Evolutionary conservation across 371 early-diverging fungal species (phyloP).

Genomic region (Lichtheimia ramosa): DNA sequence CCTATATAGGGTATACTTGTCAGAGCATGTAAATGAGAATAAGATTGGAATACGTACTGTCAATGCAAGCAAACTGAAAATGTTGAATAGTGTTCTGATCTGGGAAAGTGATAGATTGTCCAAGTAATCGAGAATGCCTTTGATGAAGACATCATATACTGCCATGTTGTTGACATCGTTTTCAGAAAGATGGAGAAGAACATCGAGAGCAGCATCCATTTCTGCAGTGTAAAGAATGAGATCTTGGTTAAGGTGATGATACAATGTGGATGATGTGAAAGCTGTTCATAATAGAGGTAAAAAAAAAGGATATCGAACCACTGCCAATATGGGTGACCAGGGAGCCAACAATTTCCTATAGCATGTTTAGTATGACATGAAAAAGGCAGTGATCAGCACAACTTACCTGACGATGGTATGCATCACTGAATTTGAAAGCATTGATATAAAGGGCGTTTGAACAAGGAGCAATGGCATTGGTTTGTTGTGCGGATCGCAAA

Average conservation of each 20-base stretch:
- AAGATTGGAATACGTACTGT: conserved; percentile 36
- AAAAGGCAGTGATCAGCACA: neutral
- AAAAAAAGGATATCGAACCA: conserved; percentile 54
- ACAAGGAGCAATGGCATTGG: conserved; percentile 40
- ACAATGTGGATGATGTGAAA: neutral
- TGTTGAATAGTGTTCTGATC: conserved; percentile 67
- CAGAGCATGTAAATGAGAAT: too few species aligned
- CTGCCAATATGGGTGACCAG: conserved; percentile 85
- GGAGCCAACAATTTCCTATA: conserved; percentile 70
- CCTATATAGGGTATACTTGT: too few species aligned
- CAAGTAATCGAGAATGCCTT: conserved; percentile 78
- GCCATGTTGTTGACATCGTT: conserved; percentile 48
- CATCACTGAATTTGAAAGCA: conserved; percentile 58
- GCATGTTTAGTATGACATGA: neutral
- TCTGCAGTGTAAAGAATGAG: conserved; percentile 40
- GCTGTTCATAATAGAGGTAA: neutral
- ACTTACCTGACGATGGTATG: conserved; percentile 62
- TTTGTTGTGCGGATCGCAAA: conserved; percentile 55
- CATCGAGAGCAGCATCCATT: conserved; percentile 66
- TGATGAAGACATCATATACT: conserved; percentile 71
- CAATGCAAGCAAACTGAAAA: conserved; percentile 67
- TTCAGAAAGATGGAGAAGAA: conserved; percentile 56
- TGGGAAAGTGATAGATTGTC: conserved; percentile 69
- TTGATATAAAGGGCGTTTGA: conserved; percentile 53
- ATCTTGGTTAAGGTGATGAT: conserved; percentile 16